Evolutionary conservation across 495 filamentous ascomycete genomes (phyloP), one percentile per base, ranked within the genome.

Genomic region (Halenospora varia): DNA sequence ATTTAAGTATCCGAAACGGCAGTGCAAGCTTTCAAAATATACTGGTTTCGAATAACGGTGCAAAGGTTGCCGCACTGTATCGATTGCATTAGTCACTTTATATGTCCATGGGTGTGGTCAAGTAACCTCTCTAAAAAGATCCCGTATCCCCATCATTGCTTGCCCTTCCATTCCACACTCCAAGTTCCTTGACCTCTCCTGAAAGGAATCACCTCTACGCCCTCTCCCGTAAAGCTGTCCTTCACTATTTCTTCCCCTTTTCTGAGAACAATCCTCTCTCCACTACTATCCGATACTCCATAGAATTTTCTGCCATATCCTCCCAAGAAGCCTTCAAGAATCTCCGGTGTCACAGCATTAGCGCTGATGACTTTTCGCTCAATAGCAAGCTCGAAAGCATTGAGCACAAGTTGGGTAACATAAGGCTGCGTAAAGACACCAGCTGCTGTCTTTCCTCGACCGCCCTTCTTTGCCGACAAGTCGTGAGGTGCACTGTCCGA

Each of bases 351-450:
- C n/a, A 95, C 82, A 18, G 86, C 80, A 15, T 80, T 77, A 18
- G 82, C 81, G 48, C 71, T 76, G 15, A 95, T 73, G 44, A 87
- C 72, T n/a, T 84, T 87, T 24, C 82, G 78, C 64, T 82, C 73
- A 19, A 86, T 71, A 9, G 78, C 90, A 64, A 86, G 80, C 69
- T 89, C 87, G 24, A 96, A 77, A 17, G 88, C 88, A 56, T 81
- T 79, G 24, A 96, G 64, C 26, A 93, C 88, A 24, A 88, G 76
- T 54, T 87, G 83, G 13, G 89, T 84, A 22, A 26, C 85, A 65
- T 85, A 89, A n/a, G 89, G 88, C 69, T 96, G 92, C 8, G 92
- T 96, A 73, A 95, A 96, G 6, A 93, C 87, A 22, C 93, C 92
- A 3, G 89, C 90, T 3, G 90, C 88, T n/a, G 64, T 71, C 71